Percentiles rank a stretch among this genome's conserved stretches.
phyloP scores from a whole-genome alignment of 805 yeast species.

The Starmerella apis region DNA sequence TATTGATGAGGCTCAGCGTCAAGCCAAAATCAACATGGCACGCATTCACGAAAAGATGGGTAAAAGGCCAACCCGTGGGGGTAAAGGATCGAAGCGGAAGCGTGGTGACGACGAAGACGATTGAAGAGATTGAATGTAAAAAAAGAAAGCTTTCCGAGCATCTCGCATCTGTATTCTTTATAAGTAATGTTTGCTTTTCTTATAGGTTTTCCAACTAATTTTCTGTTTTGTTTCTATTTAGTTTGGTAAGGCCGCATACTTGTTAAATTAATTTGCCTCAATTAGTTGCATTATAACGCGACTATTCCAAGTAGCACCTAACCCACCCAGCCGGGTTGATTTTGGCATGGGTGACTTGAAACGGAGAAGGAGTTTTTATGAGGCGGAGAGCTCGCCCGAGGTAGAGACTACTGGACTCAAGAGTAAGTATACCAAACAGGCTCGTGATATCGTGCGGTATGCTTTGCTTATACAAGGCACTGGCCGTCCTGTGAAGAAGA shows the following conservation, averaged over 20 bases:
- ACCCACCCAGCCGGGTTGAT: neutral
- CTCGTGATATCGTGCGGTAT: constrained; percentile 9
- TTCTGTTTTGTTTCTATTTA: no score
- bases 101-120: constrained; percentile 42
- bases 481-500: constrained; percentile 2
- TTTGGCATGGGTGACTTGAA: neutral
- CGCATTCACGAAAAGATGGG: constrained; percentile 44
- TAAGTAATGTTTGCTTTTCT: no score
- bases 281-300: no score
- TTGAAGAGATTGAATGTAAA: neutral
- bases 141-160: no score
- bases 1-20: constrained; percentile 85
- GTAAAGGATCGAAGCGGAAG: constrained; percentile 36
- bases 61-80: constrained; percentile 25
- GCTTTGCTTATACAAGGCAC: constrained; percentile 2
- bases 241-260: no score
- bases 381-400: neutral
- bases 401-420: neutral
- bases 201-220: no score
- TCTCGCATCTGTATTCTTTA: no score
- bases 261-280: no score
- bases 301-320: neutral
- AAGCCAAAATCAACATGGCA: constrained; percentile 72
- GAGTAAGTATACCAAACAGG: neutral
- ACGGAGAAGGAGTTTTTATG: neutral